phyloP scores from a whole-genome alignment of 805 yeast genomes.

The Pichia sporocuriosa region DNA sequence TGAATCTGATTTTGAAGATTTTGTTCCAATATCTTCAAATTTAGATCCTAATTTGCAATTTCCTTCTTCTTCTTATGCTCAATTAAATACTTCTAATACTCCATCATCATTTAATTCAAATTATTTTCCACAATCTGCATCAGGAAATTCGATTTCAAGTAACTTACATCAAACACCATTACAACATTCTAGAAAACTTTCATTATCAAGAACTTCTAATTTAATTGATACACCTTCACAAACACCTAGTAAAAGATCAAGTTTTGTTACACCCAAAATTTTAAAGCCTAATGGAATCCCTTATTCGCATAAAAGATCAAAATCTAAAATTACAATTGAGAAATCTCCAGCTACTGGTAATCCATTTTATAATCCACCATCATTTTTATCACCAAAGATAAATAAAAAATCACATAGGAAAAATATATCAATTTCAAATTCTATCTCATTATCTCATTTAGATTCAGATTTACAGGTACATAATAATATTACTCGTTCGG shows the following conservation, averaged over 20 bases:
- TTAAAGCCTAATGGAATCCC: neutral
- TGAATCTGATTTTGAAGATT: conserved; percentile 20
- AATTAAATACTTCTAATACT: conserved; percentile 21
- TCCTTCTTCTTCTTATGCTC: conserved; percentile 13
- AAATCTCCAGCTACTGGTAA: conserved; percentile 35
- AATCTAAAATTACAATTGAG: conserved; percentile 19
- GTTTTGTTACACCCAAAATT: conserved; percentile 14
- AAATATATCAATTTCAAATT: conserved; percentile 27
- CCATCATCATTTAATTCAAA: conserved; percentile 9
- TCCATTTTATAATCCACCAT: conserved; percentile 43
- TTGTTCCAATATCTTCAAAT: conserved; percentile 25
- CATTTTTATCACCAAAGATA: conserved; percentile 38
- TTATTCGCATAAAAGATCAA: conserved; percentile 18
- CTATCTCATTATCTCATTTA: conserved; percentile 26
- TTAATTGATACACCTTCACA: conserved; percentile 6
- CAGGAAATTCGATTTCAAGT: conserved; percentile 12
- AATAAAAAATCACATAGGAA: conserved; percentile 26
- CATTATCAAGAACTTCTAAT: conserved; percentile 4
- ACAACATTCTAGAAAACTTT: conserved; percentile 18
- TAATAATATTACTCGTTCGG: conserved; percentile 12
- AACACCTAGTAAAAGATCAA: conserved; percentile 9
- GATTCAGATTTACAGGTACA: conserved; percentile 28
- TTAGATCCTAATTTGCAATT: conserved; percentile 23
- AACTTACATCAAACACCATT: conserved; percentile 14
- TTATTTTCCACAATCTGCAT: conserved; percentile 8